Evolutionary conservation across 2,329 filamentous ascomycete genomes (phyloP), one percentile per base, ranked within the genome.

Genomic region (Aspergillus bombycis): DNA sequence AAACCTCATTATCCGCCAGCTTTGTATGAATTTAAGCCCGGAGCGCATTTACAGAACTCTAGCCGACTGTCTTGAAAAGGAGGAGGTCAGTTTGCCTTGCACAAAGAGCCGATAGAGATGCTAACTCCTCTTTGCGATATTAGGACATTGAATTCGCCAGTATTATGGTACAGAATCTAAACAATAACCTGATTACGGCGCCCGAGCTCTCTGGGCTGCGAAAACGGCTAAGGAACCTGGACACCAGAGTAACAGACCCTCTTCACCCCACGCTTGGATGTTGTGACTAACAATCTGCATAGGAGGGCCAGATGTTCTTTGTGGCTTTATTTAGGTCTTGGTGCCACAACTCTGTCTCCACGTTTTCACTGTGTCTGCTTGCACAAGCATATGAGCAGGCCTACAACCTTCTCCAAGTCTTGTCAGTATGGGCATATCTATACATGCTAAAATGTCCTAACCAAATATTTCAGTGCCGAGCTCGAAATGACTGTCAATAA

Each of bases 401-500:
- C 12, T 99, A 98, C 74, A 93, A 98, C 75, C 84, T 99, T 19
- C 83, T 99, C 21, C 94, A 97, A 74, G 95, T 98, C 55, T 97
- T 99, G 92, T 96, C 77, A 72, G 88, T 77, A 43, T 14, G 30
- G 19, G 11, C 2, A 6, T n/a, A 43, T 34, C 23, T 19, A 19
- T 23, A 16, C 11, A 2, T 28, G n/a, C 26, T 41, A 23, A 56
- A 34, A 34, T 32, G 16, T 41, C 50, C 67, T 72, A 63, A 74
- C 75, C 75, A 54, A 77, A 53, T 48, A 38, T 14, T n/a, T 11
- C 67, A 96, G 93, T 78, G 95, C 93, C 64, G 95, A 99, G 72
- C 84, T 99, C 56, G 95, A 99, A 77, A 98, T 99, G 93, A 98
- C 94, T 0, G 95, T 99, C 70, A 97, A 97, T 71, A 96, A 97